phyloP scores from a whole-genome alignment of 2,329 filamentous ascomycete species.

The Cladosporium austrohemisphaericum region DNA sequence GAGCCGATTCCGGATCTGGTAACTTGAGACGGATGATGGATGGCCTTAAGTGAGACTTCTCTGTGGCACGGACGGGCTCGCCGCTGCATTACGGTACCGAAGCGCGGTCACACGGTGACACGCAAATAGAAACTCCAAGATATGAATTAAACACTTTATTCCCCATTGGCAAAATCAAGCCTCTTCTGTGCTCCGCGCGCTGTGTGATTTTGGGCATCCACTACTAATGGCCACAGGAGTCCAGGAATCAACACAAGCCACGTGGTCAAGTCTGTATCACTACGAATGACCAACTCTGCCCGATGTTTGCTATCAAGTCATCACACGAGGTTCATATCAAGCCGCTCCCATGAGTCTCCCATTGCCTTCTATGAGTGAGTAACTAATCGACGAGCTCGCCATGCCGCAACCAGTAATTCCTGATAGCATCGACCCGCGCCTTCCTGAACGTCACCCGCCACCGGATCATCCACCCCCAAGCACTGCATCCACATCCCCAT shows the following conservation, averaged over 20 bases:
- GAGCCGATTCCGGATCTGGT: constrained; percentile 77
- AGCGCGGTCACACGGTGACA: too few relatives aligned
- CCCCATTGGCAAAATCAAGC: neutral
- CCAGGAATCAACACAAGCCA: too few relatives aligned
- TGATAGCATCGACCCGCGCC: neutral
- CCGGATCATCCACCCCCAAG: neutral
- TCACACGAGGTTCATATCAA: neutral
- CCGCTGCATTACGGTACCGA: too few relatives aligned
- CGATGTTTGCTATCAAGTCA: too few relatives aligned
- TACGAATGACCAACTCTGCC: too few relatives aligned
- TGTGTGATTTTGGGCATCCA: too few relatives aligned
- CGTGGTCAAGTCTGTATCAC: too few relatives aligned
- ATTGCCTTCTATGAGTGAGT: neutral
- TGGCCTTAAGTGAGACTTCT: neutral
- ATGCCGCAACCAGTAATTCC: neutral
- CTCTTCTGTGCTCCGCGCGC: too few relatives aligned
- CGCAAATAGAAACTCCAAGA: neutral
- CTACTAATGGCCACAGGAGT: too few relatives aligned
- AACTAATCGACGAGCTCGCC: neutral
- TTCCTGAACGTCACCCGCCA: neutral
- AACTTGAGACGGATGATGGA: constrained; percentile 38
- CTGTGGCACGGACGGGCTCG: neutral
- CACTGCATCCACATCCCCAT: neutral
- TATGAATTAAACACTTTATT: neutral
- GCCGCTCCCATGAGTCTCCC: neutral